Conservation (phyloP, 345 rosid genomes). For the Mangifera indica region DNA sequence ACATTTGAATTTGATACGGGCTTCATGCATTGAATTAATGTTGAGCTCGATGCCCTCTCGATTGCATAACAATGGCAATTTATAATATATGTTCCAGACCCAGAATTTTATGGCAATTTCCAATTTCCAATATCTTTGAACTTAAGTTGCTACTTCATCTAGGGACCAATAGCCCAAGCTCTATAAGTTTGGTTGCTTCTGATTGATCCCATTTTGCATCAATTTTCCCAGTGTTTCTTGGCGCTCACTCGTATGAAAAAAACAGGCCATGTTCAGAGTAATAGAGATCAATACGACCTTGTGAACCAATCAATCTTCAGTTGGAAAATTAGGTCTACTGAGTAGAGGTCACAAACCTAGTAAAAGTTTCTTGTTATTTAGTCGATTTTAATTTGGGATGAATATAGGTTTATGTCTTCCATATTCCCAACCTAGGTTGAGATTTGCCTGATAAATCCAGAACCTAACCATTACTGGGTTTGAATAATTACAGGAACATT, state of each 20-base stretch:
- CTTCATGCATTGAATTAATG: neutral
- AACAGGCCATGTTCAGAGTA: neutral
- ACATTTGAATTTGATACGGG: too few relatives aligned
- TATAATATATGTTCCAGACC: neutral
- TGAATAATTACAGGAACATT: constrained; percentile 28
- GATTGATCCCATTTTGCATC: constrained; percentile 8
- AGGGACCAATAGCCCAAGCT: constrained; percentile 6
- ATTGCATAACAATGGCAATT: constrained; percentile 1
- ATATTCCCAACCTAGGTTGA: constrained; percentile 16
- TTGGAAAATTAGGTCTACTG: neutral
- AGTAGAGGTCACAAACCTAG: neutral
- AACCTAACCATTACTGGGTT: constrained; percentile 30
- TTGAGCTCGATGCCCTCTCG: neutral
- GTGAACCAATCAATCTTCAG: constrained; percentile 7
- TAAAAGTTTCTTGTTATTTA: constrained; percentile 3
- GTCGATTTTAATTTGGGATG: neutral
- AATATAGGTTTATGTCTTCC: constrained; percentile 8
- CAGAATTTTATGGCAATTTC: constrained; percentile 30
- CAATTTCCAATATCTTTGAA: constrained; percentile 30
- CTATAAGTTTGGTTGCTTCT: constrained; percentile 21
- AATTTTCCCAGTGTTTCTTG: constrained; percentile 6
- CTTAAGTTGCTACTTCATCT: neutral
- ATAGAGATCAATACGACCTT: neutral
- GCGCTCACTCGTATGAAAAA: constrained; percentile 9
- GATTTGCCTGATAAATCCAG: constrained; percentile 49